Base-by-base conservation (phyloP, 441 rosid genomes). In the Breynia disticha region DNA sequence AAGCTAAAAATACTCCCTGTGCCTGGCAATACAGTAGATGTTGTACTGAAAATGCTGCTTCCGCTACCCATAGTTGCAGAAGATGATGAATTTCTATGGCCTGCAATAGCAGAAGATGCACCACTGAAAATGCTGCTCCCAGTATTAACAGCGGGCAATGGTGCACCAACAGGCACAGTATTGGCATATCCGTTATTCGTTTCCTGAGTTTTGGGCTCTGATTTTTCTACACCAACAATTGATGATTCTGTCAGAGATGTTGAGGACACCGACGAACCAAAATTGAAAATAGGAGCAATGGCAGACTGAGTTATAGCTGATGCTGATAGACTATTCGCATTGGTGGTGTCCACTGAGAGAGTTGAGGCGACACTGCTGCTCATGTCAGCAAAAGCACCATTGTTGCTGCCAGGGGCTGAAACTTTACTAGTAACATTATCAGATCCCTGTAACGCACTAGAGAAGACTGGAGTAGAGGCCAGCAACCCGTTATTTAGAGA, bases 161-260 rank as follows among this genome's bases (percentile, higher is more conserved):
- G 65, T 44, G 73, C 16, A 61, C 55, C 72, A 46, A 59, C 62
- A 67, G 61, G 65, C 57, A 52, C 57, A 63, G 55, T 56, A 38
- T 44, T 54, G 50, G 61, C 55, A 62, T 69, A 73, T 45, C 63
- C 76, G 52, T 61, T 57, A 44, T 56, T 56, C 1, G 71, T 45
- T 22, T 66, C 76, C 66, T 65, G 78, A 37, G 54, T 64, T 62
- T 74, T 72, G 48, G 69, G 48, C 64, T 72, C 86, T 55, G 67
- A 71, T 44, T 71, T 47, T 65, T 60, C 71, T 52, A 48, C 60
- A 42, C 55, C 64, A 50, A 64, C 39, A 56, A 66, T 45, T 54
- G 67, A 66, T 59, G 81, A 41, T 5, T 51, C 63, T 35, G 66
- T 47, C 28, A 76, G 64, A 48, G 44, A 53, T 55, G 69, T 61